Percentiles rank a stretch among this genome's conserved stretches.
phyloP scores from a whole-genome alignment of 2,329 filamentous ascomycete genomes.

The Ramularia collo-cygni region DNA sequence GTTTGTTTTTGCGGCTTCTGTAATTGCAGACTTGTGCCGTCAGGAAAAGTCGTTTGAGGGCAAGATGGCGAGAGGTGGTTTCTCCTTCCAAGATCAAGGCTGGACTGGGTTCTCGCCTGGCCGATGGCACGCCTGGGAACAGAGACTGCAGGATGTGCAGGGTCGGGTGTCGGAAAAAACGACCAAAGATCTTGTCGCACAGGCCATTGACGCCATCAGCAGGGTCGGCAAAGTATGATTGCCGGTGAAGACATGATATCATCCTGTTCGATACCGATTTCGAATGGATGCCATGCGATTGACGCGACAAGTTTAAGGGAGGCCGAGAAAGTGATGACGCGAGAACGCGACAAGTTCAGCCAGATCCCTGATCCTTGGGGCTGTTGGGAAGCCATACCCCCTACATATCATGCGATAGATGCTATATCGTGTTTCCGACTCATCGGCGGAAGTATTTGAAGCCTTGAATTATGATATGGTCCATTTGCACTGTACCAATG shows the following conservation, averaged over 20 bases:
- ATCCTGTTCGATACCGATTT: too few relatives aligned
- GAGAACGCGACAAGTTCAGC: too few relatives aligned
- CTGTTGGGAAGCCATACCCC: too few relatives aligned
- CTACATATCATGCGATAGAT: too few relatives aligned
- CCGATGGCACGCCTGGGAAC: conserved; percentile 24
- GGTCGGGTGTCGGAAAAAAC: conserved; percentile 9
- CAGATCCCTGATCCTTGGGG: too few relatives aligned
- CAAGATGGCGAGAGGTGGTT: conserved; percentile 24
- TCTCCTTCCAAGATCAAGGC: conserved; percentile 16
- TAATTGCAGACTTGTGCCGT: conserved; percentile 17
- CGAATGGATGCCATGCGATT: too few relatives aligned
- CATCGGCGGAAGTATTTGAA: too few relatives aligned
- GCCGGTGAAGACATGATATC: neutral
- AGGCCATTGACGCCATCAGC: conserved; percentile 15
- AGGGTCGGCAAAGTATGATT: conserved; percentile 1
- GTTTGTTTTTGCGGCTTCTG: conserved; percentile 24
- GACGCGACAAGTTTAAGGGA: too few relatives aligned
- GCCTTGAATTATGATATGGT: too few relatives aligned
- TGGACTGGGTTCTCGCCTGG: conserved; percentile 25
- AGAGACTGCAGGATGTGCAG: conserved; percentile 13
- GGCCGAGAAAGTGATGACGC: too few relatives aligned
- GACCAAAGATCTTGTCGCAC: conserved; percentile 14
- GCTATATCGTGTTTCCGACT: too few relatives aligned
- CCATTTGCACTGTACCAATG: too few relatives aligned
- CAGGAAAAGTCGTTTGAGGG: conserved; percentile 25